These are phyloP conservation scores for Endocarpon pusillum DNA, from an alignment of 495 filamentous ascomycete species.

Conservation along the genomic window DNA sequence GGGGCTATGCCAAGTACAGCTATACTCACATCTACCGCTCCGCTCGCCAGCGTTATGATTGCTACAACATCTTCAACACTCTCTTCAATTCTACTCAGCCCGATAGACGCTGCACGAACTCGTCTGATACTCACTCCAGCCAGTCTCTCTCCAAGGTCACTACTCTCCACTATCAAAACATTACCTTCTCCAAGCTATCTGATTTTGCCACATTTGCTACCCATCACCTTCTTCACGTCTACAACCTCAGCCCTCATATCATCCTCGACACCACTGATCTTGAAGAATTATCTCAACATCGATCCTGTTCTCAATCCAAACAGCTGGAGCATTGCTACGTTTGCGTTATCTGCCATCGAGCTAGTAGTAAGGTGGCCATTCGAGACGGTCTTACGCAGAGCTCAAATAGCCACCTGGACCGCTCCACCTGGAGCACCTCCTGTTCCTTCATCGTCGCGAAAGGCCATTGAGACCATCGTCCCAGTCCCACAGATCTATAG, in stretches of 20 bases:
- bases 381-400: conserved; percentile 79
- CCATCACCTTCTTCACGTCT: conserved; percentile 74
- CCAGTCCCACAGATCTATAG: conserved; percentile 43
- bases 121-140: conserved; percentile 69
- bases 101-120: conserved; percentile 79
- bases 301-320: conserved; percentile 69
- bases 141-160: conserved; percentile 50
- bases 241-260: conserved; percentile 66
- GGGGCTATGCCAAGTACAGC: conserved; percentile 20
- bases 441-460: conserved; percentile 14
- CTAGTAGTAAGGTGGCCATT: conserved; percentile 73
- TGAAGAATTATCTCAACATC: conserved; percentile 59
- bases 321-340: conserved; percentile 59
- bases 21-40: conserved; percentile 54
- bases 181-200: conserved; percentile 54
- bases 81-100: conserved; percentile 62
- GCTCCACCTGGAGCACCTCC: conserved; percentile 26
- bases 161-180: conserved; percentile 52
- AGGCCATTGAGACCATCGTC: conserved; percentile 50
- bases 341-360: conserved; percentile 58
- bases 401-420: conserved; percentile 53
- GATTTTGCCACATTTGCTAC: conserved; percentile 49
- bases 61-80: conserved; percentile 69
- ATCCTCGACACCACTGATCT: conserved; percentile 61
- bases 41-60: conserved; percentile 54